Evolutionary conservation across 441 rosid species (phyloP).

Genomic region (Populus hybrid): DNA sequence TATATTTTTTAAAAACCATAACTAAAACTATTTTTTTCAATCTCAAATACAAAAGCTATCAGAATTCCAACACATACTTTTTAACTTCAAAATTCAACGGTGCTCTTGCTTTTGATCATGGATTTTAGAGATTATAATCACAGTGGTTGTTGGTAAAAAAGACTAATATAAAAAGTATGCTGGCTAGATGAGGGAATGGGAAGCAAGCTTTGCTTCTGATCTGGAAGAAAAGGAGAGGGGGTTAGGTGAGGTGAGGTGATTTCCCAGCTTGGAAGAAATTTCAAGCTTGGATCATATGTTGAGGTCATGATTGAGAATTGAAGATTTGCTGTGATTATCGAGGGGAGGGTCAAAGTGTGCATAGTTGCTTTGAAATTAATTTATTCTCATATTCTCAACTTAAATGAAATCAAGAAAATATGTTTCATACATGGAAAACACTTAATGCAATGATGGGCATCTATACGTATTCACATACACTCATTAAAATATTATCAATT

Average conservation of each 20-base stretch:
- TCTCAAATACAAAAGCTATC: too few relatives aligned
- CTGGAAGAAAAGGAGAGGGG: background rate
- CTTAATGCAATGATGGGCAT: too few relatives aligned
- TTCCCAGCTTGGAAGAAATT: conserved; percentile 4
- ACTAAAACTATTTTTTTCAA: too few relatives aligned
- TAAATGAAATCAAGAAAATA: too few relatives aligned
- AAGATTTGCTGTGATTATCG: background rate
- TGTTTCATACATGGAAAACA: too few relatives aligned
- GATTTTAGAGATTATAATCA: background rate
- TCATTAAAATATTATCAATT: too few relatives aligned
- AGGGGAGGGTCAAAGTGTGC: background rate
- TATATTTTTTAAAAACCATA: too few relatives aligned
- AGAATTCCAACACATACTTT: too few relatives aligned
- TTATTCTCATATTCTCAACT: too few relatives aligned
- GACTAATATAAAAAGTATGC: background rate
- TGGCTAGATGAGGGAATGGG: background rate
- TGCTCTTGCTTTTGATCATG: background rate
- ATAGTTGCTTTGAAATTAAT: background rate
- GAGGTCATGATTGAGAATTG: background rate
- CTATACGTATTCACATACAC: too few relatives aligned
- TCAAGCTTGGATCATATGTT: conserved; percentile 4
- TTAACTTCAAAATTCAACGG: background rate
- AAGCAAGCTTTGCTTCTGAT: background rate
- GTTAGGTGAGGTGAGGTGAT: background rate
- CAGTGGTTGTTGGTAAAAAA: too few relatives aligned